Evolutionary conservation across 139 green algal species (phyloP).

Genomic region (Pseudopediastrum boryanum): DNA sequence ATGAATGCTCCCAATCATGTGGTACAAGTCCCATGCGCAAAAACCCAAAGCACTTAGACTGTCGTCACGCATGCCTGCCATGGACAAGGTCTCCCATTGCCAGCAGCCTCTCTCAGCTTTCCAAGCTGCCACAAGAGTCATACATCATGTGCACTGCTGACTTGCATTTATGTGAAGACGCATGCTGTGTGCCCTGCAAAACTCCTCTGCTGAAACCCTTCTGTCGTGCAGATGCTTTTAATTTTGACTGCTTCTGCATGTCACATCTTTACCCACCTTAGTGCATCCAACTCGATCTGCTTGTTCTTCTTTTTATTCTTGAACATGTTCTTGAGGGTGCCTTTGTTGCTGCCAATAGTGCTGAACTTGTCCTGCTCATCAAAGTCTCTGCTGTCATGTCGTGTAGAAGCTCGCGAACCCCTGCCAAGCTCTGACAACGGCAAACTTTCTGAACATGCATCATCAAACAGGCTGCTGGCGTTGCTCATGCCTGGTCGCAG

Average conservation of each 20-base stretch:
- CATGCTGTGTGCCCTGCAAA: background rate
- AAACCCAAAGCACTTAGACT: too few species aligned
- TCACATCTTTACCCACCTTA: constrained; percentile 5
- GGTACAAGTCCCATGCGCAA: too few species aligned
- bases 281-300: constrained; percentile 39
- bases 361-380: background rate
- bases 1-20: too few species aligned
- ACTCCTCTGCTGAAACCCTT: background rate
- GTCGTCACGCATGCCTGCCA: too few species aligned
- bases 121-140: background rate
- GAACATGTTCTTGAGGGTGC: constrained; percentile 33
- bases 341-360: background rate
- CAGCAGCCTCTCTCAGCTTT: background rate
- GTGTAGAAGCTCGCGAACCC: background rate
- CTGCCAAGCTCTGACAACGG: background rate
- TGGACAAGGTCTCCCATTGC: background rate
- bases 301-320: constrained; percentile 27
- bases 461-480: background rate
- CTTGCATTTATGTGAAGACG: background rate
- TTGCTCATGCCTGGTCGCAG: background rate
- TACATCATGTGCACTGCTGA: background rate
- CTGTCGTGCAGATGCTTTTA: background rate
- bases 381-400: background rate
- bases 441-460: background rate
- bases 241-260: background rate